Conservation (phyloP, 371 early-diverging fungal genomes). For the Mucor circinelloides region DNA sequence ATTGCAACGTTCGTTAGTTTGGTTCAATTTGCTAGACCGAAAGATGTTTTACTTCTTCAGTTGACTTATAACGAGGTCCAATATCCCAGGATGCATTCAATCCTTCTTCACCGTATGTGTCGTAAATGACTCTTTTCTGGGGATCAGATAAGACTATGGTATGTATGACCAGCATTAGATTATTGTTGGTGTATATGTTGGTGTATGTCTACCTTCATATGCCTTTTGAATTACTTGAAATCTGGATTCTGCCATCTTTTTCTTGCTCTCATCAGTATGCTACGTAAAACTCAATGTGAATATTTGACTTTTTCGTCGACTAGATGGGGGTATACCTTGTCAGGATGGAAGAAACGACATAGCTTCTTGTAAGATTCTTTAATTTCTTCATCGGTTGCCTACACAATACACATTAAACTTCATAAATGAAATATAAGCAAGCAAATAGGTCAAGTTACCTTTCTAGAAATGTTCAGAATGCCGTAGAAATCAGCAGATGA, state of each 20-base stretch:
- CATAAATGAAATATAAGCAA: not conserved
- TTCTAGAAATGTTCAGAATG: constrained; percentile 79
- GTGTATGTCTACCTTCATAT: constrained; percentile 72
- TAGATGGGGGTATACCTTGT: constrained; percentile 53
- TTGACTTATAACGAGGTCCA: constrained; percentile 74
- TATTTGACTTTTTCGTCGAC: not conserved
- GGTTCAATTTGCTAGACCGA: not conserved
- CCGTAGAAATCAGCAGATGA: constrained; percentile 77
- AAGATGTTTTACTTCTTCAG: constrained; percentile 68
- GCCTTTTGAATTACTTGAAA: constrained; percentile 88
- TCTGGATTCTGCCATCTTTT: constrained; percentile 66
- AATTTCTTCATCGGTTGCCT: constrained; percentile 87
- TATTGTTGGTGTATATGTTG: not conserved
- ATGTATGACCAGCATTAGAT: not conserved
- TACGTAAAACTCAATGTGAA: constrained; percentile 17
- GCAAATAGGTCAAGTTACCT: constrained; percentile 42
- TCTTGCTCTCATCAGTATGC: constrained; percentile 55
- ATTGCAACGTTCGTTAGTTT: not conserved
- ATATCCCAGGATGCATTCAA: constrained; percentile 77
- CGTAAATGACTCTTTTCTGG: constrained; percentile 84
- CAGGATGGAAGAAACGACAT: constrained; percentile 89
- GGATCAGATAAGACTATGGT: constrained; percentile 78
- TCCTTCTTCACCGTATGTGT: constrained; percentile 90
- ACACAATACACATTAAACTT: not conserved
- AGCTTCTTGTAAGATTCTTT: constrained; percentile 83